phyloP scores from a whole-genome alignment of 2,329 filamentous ascomycete genomes.

The Botrytis pseudocinerea region DNA sequence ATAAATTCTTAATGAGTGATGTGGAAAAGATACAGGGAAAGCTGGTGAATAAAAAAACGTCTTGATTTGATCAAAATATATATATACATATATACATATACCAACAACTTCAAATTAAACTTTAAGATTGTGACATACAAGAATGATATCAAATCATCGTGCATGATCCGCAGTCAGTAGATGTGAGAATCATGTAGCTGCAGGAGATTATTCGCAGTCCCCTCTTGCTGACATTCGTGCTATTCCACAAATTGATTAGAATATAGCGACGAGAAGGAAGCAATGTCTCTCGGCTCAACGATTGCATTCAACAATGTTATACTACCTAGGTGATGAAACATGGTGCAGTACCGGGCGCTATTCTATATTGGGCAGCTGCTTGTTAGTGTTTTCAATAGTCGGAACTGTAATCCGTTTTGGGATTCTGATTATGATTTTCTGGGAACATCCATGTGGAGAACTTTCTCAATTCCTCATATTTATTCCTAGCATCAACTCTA shows the following conservation, averaged over 20 bases:
- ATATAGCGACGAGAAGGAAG: not conserved
- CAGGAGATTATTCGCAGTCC: not conserved
- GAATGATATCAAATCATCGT: not conserved
- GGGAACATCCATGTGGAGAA: not conserved
- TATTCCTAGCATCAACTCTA: not conserved
- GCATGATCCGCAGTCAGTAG: constrained; percentile 6
- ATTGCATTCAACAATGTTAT: not conserved
- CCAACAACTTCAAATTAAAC: not conserved
- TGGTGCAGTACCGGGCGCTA: not conserved
- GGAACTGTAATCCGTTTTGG: not conserved
- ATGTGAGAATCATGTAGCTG: not conserved
- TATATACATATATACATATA: constrained; percentile 2
- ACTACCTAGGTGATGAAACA: not conserved
- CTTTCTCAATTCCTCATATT: not conserved
- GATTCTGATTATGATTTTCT: not conserved
- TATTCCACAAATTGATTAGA: not conserved
- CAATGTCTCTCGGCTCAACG: not conserved
- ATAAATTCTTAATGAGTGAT: not conserved
- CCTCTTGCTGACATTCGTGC: not conserved
- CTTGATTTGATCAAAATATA: not conserved
- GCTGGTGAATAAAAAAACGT: not conserved
- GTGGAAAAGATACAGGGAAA: not conserved
- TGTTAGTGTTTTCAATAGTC: not conserved
- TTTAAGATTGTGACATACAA: not conserved
- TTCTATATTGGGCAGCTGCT: not conserved